Conservation (phyloP, 164 flowering plant species). For the Taxillus chinensis region DNA sequence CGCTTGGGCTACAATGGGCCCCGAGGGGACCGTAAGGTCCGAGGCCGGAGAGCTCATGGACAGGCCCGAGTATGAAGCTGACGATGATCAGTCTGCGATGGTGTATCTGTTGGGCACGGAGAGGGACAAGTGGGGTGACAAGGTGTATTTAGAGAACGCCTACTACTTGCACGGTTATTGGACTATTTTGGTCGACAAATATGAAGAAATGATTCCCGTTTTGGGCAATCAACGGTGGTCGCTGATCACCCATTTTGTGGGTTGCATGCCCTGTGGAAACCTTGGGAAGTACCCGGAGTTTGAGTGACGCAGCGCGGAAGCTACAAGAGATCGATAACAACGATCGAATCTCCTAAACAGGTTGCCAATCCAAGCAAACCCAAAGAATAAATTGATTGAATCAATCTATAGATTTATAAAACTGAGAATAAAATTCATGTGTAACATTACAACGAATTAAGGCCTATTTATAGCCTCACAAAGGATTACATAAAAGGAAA, state of each 20-base stretch:
- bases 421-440: too few relatives aligned
- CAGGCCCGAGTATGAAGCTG: not conserved
- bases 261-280: conserved; percentile 77
- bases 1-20: conserved; percentile 1
- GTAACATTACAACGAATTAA: too few relatives aligned
- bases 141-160: conserved; percentile 8
- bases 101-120: not conserved
- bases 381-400: too few relatives aligned
- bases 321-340: too few relatives aligned
- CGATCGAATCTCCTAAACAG: too few relatives aligned
- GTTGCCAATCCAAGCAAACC: too few relatives aligned
- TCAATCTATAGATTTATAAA: too few relatives aligned
- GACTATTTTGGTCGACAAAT: conserved; percentile 69
- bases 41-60: conserved; percentile 1
- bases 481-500: too few relatives aligned
- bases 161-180: conserved; percentile 73
- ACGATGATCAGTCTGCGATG: conserved; percentile 6
- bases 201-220: conserved; percentile 75
- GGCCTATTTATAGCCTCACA: too few relatives aligned
- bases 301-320: too few relatives aligned
- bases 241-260: conserved; percentile 71
- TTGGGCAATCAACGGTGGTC: conserved; percentile 81
- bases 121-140: conserved; percentile 4
- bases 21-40: not conserved
- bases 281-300: conserved; percentile 67